phyloP scores from a whole-genome alignment of 2,329 filamentous ascomycete genomes.

The Pseudocercospora fuligena region DNA sequence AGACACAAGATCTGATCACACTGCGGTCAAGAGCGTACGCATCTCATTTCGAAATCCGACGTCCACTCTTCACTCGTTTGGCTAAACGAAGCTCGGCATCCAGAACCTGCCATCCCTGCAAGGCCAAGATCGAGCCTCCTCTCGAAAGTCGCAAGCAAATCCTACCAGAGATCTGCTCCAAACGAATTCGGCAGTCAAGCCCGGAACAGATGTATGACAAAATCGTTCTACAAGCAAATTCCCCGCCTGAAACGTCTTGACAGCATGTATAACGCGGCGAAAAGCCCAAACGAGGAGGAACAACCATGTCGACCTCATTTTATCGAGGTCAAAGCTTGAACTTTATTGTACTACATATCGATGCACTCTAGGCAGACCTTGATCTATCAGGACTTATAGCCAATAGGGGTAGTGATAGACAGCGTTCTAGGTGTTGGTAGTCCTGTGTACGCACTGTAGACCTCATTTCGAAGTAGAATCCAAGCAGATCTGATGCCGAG shows the following conservation, averaged over 20 bases:
- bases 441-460: background rate
- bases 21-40: background rate
- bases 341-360: background rate
- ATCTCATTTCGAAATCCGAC: background rate
- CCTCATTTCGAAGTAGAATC: background rate
- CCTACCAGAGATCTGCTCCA: background rate
- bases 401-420: background rate
- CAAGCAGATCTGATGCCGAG: background rate
- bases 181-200: background rate
- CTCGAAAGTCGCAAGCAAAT: background rate
- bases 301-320: constrained; percentile 7
- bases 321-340: background rate
- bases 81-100: background rate
- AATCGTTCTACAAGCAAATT: background rate
- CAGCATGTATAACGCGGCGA: background rate
- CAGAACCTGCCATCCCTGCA: background rate
- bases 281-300: background rate
- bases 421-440: background rate
- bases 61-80: background rate
- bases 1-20: background rate
- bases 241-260: background rate
- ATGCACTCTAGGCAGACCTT: background rate
- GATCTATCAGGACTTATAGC: background rate
- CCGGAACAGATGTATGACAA: background rate
- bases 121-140: background rate